Evolutionary conservation across 2,329 filamentous ascomycete species (phyloP).

Genomic region (Penicillium paneum): DNA sequence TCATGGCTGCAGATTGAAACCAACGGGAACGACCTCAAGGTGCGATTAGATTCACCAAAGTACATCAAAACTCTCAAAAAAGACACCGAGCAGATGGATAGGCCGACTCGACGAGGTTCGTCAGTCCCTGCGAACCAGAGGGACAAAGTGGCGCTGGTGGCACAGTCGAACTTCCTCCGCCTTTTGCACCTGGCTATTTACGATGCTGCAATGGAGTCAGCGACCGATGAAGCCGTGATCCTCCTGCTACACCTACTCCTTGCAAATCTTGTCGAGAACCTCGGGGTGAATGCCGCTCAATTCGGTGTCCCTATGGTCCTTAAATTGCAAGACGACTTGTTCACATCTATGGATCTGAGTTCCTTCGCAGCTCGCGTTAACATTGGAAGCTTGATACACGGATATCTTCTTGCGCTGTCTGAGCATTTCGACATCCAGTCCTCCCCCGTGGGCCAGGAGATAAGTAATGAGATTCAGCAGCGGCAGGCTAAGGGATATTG

Average conservation of each 20-base stretch:
- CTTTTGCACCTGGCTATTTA: conserved; percentile 85
- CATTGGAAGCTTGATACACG: conserved; percentile 79
- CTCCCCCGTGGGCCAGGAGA: conserved; percentile 64
- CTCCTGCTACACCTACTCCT: conserved; percentile 74
- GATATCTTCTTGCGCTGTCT: conserved; percentile 78
- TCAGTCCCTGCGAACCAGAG: conserved; percentile 61
- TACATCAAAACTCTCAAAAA: conserved; percentile 46
- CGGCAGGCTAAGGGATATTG: conserved; percentile 73
- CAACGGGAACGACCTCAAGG: conserved; percentile 61
- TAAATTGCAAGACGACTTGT: conserved; percentile 78
- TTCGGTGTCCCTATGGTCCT: conserved; percentile 86
- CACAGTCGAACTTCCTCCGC: conserved; percentile 69
- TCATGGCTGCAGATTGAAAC: conserved; percentile 86
- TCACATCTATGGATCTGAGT: conserved; percentile 27
- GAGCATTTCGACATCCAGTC: conserved; percentile 74
- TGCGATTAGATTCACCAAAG: conserved; percentile 56
- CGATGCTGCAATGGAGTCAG: conserved; percentile 74
- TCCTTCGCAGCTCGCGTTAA: conserved; percentile 68
- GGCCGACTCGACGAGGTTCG: conserved; percentile 59
- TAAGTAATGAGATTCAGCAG: conserved; percentile 72
- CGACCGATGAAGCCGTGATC: conserved; percentile 70
- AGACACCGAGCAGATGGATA: conserved; percentile 39
- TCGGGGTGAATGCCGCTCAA: conserved; percentile 78
- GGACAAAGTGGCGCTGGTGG: conserved; percentile 56
- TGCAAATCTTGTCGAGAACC: conserved; percentile 66